Conservation (phyloP, 495 filamentous ascomycete species). For the Talaromyces stipitatus region DNA sequence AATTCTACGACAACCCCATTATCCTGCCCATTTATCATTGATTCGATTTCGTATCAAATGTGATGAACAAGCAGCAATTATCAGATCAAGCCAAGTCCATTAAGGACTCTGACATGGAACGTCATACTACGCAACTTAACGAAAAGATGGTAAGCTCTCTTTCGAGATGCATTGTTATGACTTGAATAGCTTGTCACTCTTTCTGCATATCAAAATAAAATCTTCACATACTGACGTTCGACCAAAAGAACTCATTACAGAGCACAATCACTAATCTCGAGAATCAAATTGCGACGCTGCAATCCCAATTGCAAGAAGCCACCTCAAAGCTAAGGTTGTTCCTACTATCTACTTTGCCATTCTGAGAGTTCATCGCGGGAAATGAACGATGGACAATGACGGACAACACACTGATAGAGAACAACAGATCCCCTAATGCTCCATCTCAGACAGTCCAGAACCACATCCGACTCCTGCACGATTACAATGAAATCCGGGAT, state of each 20-base stretch:
- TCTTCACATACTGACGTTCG: not conserved
- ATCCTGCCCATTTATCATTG: too few species aligned
- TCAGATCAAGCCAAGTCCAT: not conserved
- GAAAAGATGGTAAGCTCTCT: not conserved
- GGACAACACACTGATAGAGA: too few species aligned
- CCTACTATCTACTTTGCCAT: not conserved
- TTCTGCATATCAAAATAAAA: not conserved
- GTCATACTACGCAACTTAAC: not conserved
- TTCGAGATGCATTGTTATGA: too few species aligned
- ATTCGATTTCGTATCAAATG: too few species aligned
- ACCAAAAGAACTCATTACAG: conserved; percentile 12
- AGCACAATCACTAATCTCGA: conserved; percentile 29
- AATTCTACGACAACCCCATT: too few species aligned
- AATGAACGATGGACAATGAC: too few species aligned
- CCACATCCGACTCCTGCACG: conserved; percentile 62
- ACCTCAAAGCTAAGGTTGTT: conserved; percentile 31
- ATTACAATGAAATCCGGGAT: conserved; percentile 77
- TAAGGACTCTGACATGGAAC: not conserved
- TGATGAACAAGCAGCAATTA: not conserved
- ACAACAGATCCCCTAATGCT: conserved; percentile 15
- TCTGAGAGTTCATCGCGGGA: too few species aligned
- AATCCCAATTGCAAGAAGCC: conserved; percentile 23
- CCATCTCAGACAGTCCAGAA: conserved; percentile 42
- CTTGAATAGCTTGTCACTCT: too few species aligned
- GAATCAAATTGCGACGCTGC: conserved; percentile 19